A percentile compares a stretch with the other conserved stretches of the same genome.
Conservation (phyloP, 495 filamentous ascomycete genomes). For the Neurospora sp. region DNA sequence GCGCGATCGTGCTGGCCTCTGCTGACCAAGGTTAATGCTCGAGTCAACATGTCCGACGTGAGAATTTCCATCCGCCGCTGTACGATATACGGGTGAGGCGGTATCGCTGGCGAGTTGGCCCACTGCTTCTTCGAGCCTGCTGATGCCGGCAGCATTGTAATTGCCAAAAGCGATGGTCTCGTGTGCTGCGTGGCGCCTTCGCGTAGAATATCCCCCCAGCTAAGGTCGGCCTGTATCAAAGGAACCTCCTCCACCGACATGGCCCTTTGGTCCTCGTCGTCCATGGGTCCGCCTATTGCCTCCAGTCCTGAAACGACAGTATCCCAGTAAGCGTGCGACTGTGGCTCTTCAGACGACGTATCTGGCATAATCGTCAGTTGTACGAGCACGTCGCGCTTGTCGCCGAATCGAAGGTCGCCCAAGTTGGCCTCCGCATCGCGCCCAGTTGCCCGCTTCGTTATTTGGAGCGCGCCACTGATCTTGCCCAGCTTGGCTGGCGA, state of each 20-base stretch:
- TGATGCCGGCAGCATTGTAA: slow-evolving; percentile 87
- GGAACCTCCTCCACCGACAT: slow-evolving; percentile 91
- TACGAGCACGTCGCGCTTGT: slow-evolving; percentile 94
- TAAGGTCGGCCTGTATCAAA: slow-evolving; percentile 88
- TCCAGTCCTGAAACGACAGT: slow-evolving; percentile 92
- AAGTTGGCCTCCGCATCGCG: slow-evolving; percentile 89
- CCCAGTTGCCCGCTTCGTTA: slow-evolving; percentile 95
- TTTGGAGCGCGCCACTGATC: slow-evolving; percentile 92
- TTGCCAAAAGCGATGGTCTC: slow-evolving; percentile 85
- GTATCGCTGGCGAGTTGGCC: slow-evolving; percentile 74
- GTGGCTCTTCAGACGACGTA: slow-evolving; percentile 70
- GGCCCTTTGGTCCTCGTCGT: slow-evolving; percentile 76
- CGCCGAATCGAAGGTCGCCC: slow-evolving; percentile 89
- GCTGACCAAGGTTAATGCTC: slow-evolving; percentile 83
- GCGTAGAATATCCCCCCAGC: slow-evolving; percentile 86
- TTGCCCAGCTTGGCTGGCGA: slow-evolving; percentile 98
- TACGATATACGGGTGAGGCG: slow-evolving; percentile 89
- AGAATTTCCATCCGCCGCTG: slow-evolving; percentile 96
- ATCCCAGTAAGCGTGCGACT: slow-evolving; percentile 94
- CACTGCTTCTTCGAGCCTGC: slow-evolving; percentile 49
- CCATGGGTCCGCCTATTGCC: slow-evolving; percentile 82
- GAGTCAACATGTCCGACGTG: slow-evolving; percentile 95
- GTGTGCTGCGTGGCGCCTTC: slow-evolving; percentile 84
- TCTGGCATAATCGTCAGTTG: slow-evolving; percentile 91
- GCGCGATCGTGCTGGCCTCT: slow-evolving; percentile 89